phyloP scores from a whole-genome alignment of 2,329 filamentous ascomycete species.

The Penicillium sp. region DNA sequence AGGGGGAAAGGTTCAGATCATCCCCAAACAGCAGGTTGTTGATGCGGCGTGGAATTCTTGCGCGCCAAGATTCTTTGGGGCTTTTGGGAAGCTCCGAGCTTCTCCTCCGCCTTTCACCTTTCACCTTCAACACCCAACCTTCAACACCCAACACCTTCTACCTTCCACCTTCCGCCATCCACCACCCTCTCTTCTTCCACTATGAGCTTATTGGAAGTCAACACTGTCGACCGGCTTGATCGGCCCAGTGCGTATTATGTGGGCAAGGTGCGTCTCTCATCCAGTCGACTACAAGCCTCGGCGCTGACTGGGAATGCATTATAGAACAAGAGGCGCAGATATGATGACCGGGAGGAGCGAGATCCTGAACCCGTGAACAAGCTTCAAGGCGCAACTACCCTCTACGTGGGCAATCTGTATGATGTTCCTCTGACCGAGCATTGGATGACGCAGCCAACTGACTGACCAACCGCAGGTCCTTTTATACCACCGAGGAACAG shows the following conservation, averaged over 20 bases:
- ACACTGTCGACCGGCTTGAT: slow-evolving; percentile 88
- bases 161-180: not conserved
- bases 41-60: slow-evolving; percentile 26
- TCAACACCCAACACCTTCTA: not conserved
- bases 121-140: not conserved
- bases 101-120: slow-evolving; percentile 22
- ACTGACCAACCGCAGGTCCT: slow-evolving; percentile 65
- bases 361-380: slow-evolving; percentile 72
- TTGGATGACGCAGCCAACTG: slow-evolving; percentile 17
- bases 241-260: slow-evolving; percentile 93
- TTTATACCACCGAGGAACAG: slow-evolving; percentile 98
- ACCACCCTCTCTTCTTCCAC: not conserved
- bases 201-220: slow-evolving; percentile 35
- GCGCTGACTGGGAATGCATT: not conserved
- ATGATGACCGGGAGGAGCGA: slow-evolving; percentile 62
- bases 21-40: too few relatives aligned
- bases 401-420: slow-evolving; percentile 96
- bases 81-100: slow-evolving; percentile 27
- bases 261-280: slow-evolving; percentile 65
- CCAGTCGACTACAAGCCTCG: not conserved
- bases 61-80: slow-evolving; percentile 26
- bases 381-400: slow-evolving; percentile 83
- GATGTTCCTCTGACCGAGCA: slow-evolving; percentile 36
- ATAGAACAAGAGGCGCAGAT: slow-evolving; percentile 73
- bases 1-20: slow-evolving; percentile 5